Evolutionary conservation across 2,329 filamentous ascomycete genomes (phyloP), one percentile per base, ranked within the genome.

Genomic region (Fusarium scirpi): DNA sequence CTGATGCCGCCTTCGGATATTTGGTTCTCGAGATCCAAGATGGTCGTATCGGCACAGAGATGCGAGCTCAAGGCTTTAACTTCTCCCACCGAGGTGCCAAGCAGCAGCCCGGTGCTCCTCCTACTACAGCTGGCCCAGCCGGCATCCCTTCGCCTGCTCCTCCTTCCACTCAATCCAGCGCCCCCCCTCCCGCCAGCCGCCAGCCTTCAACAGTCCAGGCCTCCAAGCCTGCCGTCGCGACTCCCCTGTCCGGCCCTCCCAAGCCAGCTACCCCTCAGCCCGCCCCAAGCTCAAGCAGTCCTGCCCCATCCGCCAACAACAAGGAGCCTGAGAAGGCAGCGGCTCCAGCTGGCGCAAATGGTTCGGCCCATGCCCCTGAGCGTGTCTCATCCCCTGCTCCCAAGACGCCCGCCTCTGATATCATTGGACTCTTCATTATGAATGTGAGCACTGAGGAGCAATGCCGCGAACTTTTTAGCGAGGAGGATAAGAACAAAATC

Each of bases 31-130:
- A 99, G 80, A 91, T 99, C 65, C 96, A 99, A 78, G 93, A 94
- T 77, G 96, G 96, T 54, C 91, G 96, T 45, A 98, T 99, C 74
- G 96, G 94, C 48, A 99, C 96, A 0, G 96, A 99, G 83, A 99
- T 99, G 96, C 91, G 94, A 69, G 96, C 96, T 24, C 96, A 99
- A 78, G 96, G 96, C 44, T 99, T 99, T 88, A 99, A 99, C 86
- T 99, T 99, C 80, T 94, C 96, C 25, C 96, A 99, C 80, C 92
- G 96, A 75, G 93, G 92, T 70, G 91, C 92, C 61, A 98, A 98
- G 85, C 90, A 92, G 78, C 85, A 85, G 69, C 79, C 82, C 29
- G 82, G 80, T 20, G 74, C 66, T 79, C 81, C 79, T 25, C 72
- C 77, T 30, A 75, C 76, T 12, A 65, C 76, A 38, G 62, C 75